Evolutionary conservation across 139 green algal species (phyloP).

Genomic region (Limnomonas spitsbergensis): DNA sequence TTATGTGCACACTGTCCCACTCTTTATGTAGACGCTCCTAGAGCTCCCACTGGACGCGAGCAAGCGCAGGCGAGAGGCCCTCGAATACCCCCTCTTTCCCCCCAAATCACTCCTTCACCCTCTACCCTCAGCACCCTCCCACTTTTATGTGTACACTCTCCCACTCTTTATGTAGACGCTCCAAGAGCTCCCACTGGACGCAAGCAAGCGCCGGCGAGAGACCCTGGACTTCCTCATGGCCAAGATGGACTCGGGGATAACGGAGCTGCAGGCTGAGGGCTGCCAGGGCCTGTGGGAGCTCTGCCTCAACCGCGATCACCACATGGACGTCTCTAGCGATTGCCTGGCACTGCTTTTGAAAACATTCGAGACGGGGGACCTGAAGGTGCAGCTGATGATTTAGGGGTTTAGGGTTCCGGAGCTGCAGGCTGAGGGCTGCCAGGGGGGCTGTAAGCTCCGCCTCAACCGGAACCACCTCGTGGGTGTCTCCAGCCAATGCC

Average conservation of each 20-base stretch:
- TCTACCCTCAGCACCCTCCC: too few relatives aligned
- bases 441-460: too few relatives aligned
- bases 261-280: conserved; percentile 46
- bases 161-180: too few relatives aligned
- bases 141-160: too few relatives aligned
- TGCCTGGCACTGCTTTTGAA: conserved; percentile 21
- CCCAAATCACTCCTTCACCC: too few relatives aligned
- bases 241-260: conserved; percentile 42
- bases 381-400: neutral
- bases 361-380: neutral
- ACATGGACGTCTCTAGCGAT: conserved; percentile 47
- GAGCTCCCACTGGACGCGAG: too few relatives aligned
- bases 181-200: neutral
- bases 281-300: conserved; percentile 69
- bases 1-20: too few relatives aligned
- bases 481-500: neutral
- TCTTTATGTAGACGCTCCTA: too few relatives aligned
- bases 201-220: conserved; percentile 31
- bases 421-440: neutral
- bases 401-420: neutral
- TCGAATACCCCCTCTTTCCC: too few relatives aligned
- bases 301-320: conserved; percentile 57
- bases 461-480: too few relatives aligned
- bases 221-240: conserved; percentile 28
- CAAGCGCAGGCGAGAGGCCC: too few relatives aligned